Evolutionary conservation across 2,329 filamentous ascomycete genomes (phyloP).

Genomic region (Bretziella fagacearum): DNA sequence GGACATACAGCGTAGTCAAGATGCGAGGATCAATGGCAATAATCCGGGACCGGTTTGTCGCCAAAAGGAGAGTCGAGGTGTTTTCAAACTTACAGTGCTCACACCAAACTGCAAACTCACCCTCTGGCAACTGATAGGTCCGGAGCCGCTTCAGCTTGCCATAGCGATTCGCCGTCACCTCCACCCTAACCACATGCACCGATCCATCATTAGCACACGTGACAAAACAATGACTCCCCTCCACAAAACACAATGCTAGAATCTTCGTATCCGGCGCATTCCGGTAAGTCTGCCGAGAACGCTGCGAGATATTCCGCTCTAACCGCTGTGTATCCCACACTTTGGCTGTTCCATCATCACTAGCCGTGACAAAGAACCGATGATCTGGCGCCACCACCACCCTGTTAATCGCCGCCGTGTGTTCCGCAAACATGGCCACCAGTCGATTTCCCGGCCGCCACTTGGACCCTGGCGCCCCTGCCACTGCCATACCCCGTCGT

Average conservation of each 20-base stretch:
- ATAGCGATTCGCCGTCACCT: slow-evolving; percentile 42
- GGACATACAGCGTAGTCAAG: slow-evolving; percentile 64
- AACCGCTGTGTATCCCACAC: slow-evolving; percentile 85
- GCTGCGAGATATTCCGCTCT: slow-evolving; percentile 78
- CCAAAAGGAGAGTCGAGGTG: slow-evolving; percentile 64
- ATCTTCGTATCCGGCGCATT: slow-evolving; percentile 57
- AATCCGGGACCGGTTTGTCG: slow-evolving; percentile 71
- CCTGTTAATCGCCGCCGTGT: slow-evolving; percentile 65
- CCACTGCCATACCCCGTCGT: slow-evolving; percentile 18
- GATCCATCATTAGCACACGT: slow-evolving; percentile 82
- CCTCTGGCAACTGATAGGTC: slow-evolving; percentile 57
- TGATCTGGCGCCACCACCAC: slow-evolving; percentile 78
- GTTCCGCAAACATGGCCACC: slow-evolving; percentile 78
- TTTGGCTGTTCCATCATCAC: slow-evolving; percentile 78
- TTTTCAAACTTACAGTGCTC: slow-evolving; percentile 78
- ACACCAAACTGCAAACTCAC: slow-evolving; percentile 73
- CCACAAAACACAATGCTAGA: slow-evolving; percentile 73
- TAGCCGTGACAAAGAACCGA: slow-evolving; percentile 82
- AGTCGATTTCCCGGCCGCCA: slow-evolving; percentile 78
- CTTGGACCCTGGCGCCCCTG: slow-evolving; percentile 26
- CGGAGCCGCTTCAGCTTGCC: slow-evolving; percentile 60
- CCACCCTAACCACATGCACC: slow-evolving; percentile 76
- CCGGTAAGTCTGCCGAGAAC: slow-evolving; percentile 70
- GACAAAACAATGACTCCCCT: slow-evolving; percentile 84
- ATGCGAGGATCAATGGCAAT: slow-evolving; percentile 72